These are phyloP conservation scores for Penicillium antarcticum DNA, from an alignment of 495 filamentous ascomycete species.

Conservation along the genomic window DNA sequence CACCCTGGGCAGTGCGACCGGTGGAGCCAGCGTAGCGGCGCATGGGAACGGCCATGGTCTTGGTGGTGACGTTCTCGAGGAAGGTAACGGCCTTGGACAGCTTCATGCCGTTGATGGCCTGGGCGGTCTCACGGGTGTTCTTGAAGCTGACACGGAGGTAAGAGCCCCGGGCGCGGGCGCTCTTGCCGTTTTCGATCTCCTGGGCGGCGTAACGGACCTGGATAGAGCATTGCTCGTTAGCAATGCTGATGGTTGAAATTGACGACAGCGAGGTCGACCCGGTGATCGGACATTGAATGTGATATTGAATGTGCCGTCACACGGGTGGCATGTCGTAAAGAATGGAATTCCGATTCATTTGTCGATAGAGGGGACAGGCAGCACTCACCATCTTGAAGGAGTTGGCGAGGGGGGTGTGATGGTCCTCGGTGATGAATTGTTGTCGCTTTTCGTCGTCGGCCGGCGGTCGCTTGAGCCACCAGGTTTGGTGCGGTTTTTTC, in stretches of 20 bases:
- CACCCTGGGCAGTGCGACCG: slow-evolving; percentile 94
- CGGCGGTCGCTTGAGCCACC: slow-evolving; percentile 31
- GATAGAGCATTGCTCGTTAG: slow-evolving; percentile 28
- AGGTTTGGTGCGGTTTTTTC: slow-evolving; percentile 43
- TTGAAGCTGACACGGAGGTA: slow-evolving; percentile 99
- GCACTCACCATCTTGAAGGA: slow-evolving; percentile 56
- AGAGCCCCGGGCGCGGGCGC: slow-evolving; percentile 92
- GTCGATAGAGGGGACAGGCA: slow-evolving; percentile 14
- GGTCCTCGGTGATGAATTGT: slow-evolving; percentile 47
- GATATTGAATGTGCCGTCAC: background rate
- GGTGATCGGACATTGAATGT: slow-evolving; percentile 5
- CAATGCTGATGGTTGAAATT: slow-evolving; percentile 17
- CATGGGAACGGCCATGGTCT: slow-evolving; percentile 96
- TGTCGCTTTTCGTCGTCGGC: slow-evolving; percentile 46
- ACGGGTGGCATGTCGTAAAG: slow-evolving; percentile 4
- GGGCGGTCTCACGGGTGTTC: slow-evolving; percentile 99
- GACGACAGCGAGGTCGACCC: slow-evolving; percentile 6
- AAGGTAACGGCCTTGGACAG: slow-evolving; percentile 87
- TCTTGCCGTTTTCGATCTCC: slow-evolving; percentile 83
- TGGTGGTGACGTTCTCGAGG: slow-evolving; percentile 93
- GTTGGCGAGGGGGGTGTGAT: slow-evolving; percentile 45
- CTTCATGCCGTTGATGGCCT: slow-evolving; percentile 99
- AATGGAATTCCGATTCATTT: slow-evolving; percentile 9
- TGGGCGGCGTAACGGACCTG: slow-evolving; percentile 98
- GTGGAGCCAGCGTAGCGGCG: slow-evolving; percentile 91